These are phyloP conservation scores for Austroboletus eburneus DNA, from an alignment of 768 basidiomycete genomes.

Conservation along the genomic window DNA sequence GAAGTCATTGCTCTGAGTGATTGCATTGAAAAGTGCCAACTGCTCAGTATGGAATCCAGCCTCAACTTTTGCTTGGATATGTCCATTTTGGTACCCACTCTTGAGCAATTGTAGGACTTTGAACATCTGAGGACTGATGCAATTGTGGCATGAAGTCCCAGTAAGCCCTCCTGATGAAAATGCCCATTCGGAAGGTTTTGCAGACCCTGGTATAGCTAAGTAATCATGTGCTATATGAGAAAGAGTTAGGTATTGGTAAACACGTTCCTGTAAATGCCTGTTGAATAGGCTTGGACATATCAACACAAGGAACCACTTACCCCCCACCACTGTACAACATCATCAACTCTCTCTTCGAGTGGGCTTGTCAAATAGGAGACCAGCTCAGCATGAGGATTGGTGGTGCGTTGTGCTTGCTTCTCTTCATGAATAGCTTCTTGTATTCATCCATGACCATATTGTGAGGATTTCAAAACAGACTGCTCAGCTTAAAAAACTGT, in stretches of 20 bases:
- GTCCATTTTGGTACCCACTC: slow-evolving; percentile 25
- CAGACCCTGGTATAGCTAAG: slow-evolving; percentile 27
- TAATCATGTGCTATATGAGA: slow-evolving; percentile 9
- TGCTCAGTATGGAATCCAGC: slow-evolving; percentile 1
- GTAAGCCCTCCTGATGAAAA: slow-evolving; percentile 29
- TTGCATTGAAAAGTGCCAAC: background rate
- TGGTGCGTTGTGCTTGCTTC: background rate
- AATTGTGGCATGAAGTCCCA: slow-evolving; percentile 15
- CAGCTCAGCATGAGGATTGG: background rate
- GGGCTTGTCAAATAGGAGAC: slow-evolving; percentile 1
- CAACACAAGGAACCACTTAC: background rate
- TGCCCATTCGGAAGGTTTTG: slow-evolving; percentile 20
- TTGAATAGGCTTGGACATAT: background rate
- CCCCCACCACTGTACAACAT: slow-evolving; percentile 6
- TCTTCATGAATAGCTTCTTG: background rate
- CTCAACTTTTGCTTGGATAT: slow-evolving; percentile 18
- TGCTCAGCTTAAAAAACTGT: background rate
- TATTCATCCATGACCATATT: background rate
- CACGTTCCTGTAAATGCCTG: slow-evolving; percentile 6
- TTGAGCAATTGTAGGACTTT: slow-evolving; percentile 30
- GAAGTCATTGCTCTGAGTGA: background rate
- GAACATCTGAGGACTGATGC: slow-evolving; percentile 24
- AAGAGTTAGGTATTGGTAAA: slow-evolving; percentile 17
- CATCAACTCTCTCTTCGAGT: background rate
- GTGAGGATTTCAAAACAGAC: background rate